phyloP scores from a whole-genome alignment of 2,329 filamentous ascomycete species.

The Amphichorda felina region DNA sequence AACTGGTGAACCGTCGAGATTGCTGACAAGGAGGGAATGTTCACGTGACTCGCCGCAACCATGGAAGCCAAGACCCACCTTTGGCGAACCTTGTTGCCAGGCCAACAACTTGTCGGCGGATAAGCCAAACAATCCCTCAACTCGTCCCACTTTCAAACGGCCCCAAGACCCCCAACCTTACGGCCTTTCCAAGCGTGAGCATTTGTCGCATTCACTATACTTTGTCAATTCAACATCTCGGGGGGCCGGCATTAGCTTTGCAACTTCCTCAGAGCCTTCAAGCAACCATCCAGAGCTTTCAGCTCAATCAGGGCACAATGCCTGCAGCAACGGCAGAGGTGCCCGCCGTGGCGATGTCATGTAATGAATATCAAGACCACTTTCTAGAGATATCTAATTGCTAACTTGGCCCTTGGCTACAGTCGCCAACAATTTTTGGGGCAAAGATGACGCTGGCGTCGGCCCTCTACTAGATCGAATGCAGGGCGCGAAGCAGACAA shows the following conservation, averaged over 20 bases:
- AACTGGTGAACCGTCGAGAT: not conserved
- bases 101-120: no score
- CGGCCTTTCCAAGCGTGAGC: no score
- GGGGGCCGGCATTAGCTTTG: no score
- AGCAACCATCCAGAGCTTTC: not conserved
- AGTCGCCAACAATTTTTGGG: slow-evolving; percentile 99
- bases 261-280: no score
- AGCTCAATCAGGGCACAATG: slow-evolving; percentile 30
- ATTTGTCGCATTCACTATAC: no score
- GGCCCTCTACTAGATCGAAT: slow-evolving; percentile 85
- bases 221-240: no score
- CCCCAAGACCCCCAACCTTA: no score
- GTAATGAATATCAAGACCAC: slow-evolving; percentile 20
- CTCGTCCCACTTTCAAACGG: no score
- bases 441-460: slow-evolving; percentile 95
- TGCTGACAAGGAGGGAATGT: not conserved
- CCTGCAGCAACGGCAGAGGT: slow-evolving; percentile 48
- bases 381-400: not conserved
- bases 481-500: slow-evolving; percentile 86
- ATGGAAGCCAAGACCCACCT: not conserved
- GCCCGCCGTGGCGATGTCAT: slow-evolving; percentile 57
- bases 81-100: not conserved
- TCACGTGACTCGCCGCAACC: not conserved
- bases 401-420: slow-evolving; percentile 8
- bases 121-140: no score